A percentile compares a stretch with the other conserved stretches of the same genome.
These are phyloP conservation scores for Mortierella hygrophila DNA, from an alignment of 192 early-diverging fungal genomes.

Conservation along the genomic window DNA sequence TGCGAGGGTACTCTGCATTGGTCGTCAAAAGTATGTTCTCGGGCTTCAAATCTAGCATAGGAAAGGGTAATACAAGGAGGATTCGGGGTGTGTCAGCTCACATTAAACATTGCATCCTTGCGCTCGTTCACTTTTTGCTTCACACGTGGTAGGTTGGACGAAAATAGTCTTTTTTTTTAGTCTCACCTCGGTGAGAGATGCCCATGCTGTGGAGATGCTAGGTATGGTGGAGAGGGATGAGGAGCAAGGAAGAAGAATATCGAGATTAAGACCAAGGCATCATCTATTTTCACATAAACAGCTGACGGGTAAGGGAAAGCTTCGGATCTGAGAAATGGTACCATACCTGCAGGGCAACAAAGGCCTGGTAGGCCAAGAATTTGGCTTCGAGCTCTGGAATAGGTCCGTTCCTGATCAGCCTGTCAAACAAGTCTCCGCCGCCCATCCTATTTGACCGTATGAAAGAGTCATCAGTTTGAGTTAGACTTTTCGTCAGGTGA, in stretches of 20 bases:
- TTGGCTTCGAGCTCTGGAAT: conserved; percentile 85
- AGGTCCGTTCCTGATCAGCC: conserved; percentile 73
- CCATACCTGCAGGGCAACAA: conserved; percentile 72
- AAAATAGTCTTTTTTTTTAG: background rate
- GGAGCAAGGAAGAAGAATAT: background rate
- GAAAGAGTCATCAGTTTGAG: background rate
- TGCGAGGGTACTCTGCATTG: conserved; percentile 65
- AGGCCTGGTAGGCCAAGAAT: conserved; percentile 78
- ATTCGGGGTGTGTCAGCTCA: background rate
- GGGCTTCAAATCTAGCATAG: conserved; percentile 68
- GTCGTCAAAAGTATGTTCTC: conserved; percentile 77
- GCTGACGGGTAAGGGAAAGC: background rate
- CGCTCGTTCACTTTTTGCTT: conserved; percentile 28
- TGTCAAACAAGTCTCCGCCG: conserved; percentile 93
- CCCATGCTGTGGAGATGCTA: conserved; percentile 83
- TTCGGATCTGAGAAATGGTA: background rate
- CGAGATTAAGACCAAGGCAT: background rate
- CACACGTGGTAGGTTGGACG: background rate
- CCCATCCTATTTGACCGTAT: conserved; percentile 62
- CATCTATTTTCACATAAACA: background rate
- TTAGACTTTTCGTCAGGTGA: background rate
- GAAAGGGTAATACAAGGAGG: background rate
- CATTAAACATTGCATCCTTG: background rate
- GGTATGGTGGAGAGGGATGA: background rate
- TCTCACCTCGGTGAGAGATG: conserved; percentile 84